Evolutionary conservation across 768 basidiomycete genomes (phyloP), one percentile per base, ranked within the genome.

Genomic region (Auricularia heimuer): DNA sequence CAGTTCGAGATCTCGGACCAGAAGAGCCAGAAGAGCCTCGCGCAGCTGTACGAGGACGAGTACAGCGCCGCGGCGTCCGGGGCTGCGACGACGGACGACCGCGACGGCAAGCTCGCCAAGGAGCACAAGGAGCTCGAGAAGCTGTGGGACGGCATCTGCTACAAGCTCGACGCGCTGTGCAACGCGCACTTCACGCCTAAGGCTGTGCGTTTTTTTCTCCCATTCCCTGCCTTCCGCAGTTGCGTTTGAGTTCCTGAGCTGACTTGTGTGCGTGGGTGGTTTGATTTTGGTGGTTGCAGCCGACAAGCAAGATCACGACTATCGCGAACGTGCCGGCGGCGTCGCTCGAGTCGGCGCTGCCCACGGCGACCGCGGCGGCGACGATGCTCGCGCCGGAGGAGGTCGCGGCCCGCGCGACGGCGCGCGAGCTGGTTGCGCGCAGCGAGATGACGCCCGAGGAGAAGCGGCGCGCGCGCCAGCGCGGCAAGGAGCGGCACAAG

Each of bases 151-250:
- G 83, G 81, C 58, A 88, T 99, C 42, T 92, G 87, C 65, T 79
- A 82, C 56, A 97, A 96, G 72, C 79, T 98, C 42, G 97, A 98
- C 75, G 93, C 96, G 21, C 78, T 98, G 42, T 92, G 90, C 73
- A 98, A 98, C 72, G 87, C 94, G 1, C 92, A 98, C 74, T 98
- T 94, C 73, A 89, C 92, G 16, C 97, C 96, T 1, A 98, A 98
- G 75, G 86, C 87, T 73, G 96, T 96, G 67, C 63, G 86, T n/a
- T n/a, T n/a, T n/a, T n/a, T n/a, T n/a, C n/a, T n/a, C n/a, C n/a
- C n/a, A n/a, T n/a, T n/a, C n/a, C n/a, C n/a, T n/a, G n/a, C n/a
- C n/a, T n/a, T n/a, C n/a, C n/a, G n/a, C n/a, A n/a, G n/a, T n/a
- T n/a, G n/a, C n/a, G n/a, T n/a, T n/a, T n/a, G n/a, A n/a, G n/a